Evolutionary conservation across 2,329 filamentous ascomycete species (phyloP).

Genomic region (Trichoderma simmonsii): DNA sequence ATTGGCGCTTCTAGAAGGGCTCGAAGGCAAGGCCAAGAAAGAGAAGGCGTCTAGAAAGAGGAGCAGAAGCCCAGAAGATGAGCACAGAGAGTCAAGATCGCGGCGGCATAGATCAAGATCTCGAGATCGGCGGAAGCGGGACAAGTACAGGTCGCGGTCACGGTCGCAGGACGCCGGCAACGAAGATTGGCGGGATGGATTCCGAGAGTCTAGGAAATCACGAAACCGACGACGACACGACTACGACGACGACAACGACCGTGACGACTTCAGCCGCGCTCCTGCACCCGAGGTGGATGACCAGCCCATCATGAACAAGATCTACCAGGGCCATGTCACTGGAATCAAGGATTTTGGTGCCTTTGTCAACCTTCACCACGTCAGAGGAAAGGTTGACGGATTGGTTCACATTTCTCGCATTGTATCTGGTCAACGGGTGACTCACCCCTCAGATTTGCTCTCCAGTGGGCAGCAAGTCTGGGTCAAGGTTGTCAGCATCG

Average conservation of each 20-base stretch:
- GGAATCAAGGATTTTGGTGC: conserved; percentile 94
- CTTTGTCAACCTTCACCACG: conserved; percentile 87
- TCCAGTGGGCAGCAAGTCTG: conserved; percentile 79
- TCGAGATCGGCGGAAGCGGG: conserved; percentile 36
- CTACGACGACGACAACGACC: conserved; percentile 37
- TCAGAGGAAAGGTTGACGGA: conserved; percentile 85
- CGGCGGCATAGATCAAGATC: conserved; percentile 41
- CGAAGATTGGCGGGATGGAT: conserved; percentile 45
- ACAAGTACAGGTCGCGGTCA: conserved; percentile 37
- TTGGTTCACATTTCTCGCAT: conserved; percentile 92
- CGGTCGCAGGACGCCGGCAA: conserved; percentile 40
- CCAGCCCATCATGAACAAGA: conserved; percentile 73
- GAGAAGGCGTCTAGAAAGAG: conserved; percentile 52
- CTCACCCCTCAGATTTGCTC: conserved; percentile 86
- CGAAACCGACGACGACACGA: conserved; percentile 40
- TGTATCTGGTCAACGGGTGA: conserved; percentile 78
- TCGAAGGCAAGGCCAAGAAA: conserved; percentile 65
- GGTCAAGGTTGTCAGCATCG: conserved; percentile 87
- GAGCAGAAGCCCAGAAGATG: conserved; percentile 56
- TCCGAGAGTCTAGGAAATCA: conserved; percentile 32
- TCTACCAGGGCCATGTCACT: conserved; percentile 87
- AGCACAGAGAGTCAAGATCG: conserved; percentile 41
- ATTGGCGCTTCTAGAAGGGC: conserved; percentile 81
- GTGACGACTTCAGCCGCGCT: conserved; percentile 62
- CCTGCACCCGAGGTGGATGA: conserved; percentile 78